A percentile compares a stretch with the other conserved stretches of the same genome.
Conservation (phyloP, 805 yeast genomes). For the Lipomyces sp. region DNA sequence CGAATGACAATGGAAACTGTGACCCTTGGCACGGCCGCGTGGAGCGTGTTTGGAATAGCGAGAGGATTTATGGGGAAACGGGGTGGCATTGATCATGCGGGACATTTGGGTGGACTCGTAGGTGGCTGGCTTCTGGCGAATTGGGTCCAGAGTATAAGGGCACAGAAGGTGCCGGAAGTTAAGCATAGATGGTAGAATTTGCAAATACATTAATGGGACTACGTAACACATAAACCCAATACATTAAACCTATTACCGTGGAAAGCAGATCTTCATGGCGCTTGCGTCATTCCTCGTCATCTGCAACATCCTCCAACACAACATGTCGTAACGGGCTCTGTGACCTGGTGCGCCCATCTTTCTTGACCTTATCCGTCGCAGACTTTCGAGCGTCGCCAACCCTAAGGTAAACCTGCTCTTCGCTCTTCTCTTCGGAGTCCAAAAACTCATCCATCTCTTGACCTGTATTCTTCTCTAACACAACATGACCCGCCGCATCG, state of each 20-base stretch:
- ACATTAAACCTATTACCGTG: neutral
- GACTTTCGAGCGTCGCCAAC: neutral
- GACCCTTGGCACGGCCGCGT: conserved; percentile 18
- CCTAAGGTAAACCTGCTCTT: conserved; percentile 11
- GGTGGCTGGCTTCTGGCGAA: conserved; percentile 21
- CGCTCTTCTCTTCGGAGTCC: conserved; percentile 29
- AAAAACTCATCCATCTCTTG: conserved; percentile 32
- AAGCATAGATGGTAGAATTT: conserved; percentile 1
- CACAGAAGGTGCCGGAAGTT: neutral
- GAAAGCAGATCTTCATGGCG: neutral
- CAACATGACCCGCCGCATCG: conserved; percentile 28
- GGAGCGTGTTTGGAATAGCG: conserved; percentile 15
- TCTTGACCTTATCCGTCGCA: conserved; percentile 9
- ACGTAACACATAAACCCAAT: neutral
- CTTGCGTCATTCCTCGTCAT: conserved; percentile 24
- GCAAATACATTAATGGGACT: too few relatives aligned
- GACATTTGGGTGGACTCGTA: conserved; percentile 33
- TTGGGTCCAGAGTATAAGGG: neutral
- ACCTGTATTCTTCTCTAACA: conserved; percentile 26
- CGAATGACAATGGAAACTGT: conserved; percentile 12
- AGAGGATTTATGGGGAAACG: neutral
- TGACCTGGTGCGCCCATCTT: conserved; percentile 13
- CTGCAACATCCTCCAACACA: conserved; percentile 31
- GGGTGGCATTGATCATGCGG: conserved; percentile 32
- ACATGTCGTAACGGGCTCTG: conserved; percentile 34